Evolutionary conservation across 768 basidiomycete genomes (phyloP), one percentile per base, ranked within the genome.

Genomic region (Russula ochroleuca): DNA sequence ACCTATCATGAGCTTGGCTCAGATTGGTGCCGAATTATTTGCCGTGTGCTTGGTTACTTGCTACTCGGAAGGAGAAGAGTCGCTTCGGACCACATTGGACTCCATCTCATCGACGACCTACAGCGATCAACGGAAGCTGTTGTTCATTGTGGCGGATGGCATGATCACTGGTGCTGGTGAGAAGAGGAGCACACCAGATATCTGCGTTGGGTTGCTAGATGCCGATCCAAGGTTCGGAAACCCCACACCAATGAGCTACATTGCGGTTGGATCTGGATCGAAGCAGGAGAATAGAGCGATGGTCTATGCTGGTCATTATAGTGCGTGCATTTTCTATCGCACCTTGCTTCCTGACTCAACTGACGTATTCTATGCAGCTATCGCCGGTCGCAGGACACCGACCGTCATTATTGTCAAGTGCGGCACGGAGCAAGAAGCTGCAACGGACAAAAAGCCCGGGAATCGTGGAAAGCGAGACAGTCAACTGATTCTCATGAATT

Each of bases 291-390:
- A 99, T 70, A 83, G 94, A 59, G 96, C 96, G 8, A 92, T 97
- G 92, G 91, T 98, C 21, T 98, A 99, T 78, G 97, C 97, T 57
- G 97, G 97, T n/a, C 96, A 99, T 78, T 98, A 98, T 75, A 91
- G 94, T 95, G 74, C 73, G 93, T 83, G 37, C 41, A 58, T 53
- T 41, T 66, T 40, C 35, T 50, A 3, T 21, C n/a, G n/a, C n/a
- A 52, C 33, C 49, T 11, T 45, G 31, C 31, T 25, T 47, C 28
- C 9, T 48, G 7, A 21, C 3, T 41, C 23, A 61, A 14, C 52
- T 17, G 38, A 54, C 55, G n/a, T 52, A 5, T 52, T 21, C 45
- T 69, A 25, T 66, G 57, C 63, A 88, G 90, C 86, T 66, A 83
- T 89, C 67, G 87, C 87, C 52, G 94, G 94, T 55, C 88, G 90